Evolutionary conservation across 2,329 filamentous ascomycete genomes (phyloP), one percentile per base, ranked within the genome.

Genomic region (Chaetothyriales sp.): DNA sequence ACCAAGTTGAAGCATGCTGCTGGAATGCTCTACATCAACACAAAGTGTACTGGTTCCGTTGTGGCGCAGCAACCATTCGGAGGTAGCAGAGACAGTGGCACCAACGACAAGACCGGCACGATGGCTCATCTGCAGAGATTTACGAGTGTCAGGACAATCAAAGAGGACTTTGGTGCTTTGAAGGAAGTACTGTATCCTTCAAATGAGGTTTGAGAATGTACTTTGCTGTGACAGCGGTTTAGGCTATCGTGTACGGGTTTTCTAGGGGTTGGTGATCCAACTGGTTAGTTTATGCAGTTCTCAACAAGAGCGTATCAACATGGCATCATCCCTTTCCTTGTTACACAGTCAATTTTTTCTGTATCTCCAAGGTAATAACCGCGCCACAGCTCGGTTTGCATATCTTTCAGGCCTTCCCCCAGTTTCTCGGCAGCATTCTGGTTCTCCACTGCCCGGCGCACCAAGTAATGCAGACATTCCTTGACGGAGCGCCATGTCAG

Each of bases 391-490:
- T 87, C 83, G 1, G 62, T 63, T 63, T 74, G 76, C 73, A 85
- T 80, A 6, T 82, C 81, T 61, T 81, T 72, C 15, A 81, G 72
- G 6, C 79, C 81, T 48, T 74, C 74, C 56, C 68, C 72, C 22
- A 83, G 86, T 53, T 83, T 68, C 63, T 78, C 70, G 44, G 86
- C 77, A 2, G 83, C 82, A 57, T 85, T 83, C 58, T 77, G 77
- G 69, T 89, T 89, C 73, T 89, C 85, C 46, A 88, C 75, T 18
- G 83, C 82, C n/a, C 84, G 75, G 43, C 85, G 71, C 33, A 86
- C 69, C 47, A 73, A 57, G 59, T 80, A 82, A 56, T 78, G 77
- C 66, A 82, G 69, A 60, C 78, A 81, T 63, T 82, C 76, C 52
- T 71, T 70, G 53, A 77, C 75, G 0, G 72, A 75, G 1, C 78